Evolutionary conservation across 768 basidiomycete species (phyloP).

Genomic region (Fomitopsis pulvina): DNA sequence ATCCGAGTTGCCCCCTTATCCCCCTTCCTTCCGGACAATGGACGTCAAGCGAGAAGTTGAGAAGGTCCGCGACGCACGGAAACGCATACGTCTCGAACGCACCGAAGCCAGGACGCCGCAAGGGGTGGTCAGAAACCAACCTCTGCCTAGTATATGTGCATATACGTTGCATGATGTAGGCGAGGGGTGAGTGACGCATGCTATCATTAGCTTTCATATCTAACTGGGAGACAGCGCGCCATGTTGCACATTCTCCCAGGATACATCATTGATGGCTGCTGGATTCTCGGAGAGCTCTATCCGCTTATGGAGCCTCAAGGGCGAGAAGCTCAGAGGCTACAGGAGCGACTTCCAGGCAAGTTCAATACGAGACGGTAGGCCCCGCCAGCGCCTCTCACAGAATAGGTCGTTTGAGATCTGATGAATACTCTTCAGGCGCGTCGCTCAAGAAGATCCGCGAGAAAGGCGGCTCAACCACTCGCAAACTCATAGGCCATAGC

Average conservation of each 20-base stretch:
- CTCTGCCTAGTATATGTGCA: conserved; percentile 88
- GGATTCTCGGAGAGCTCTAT: conserved; percentile 97
- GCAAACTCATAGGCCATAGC: conserved; percentile 96
- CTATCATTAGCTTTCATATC: not conserved
- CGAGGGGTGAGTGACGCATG: conserved; percentile 68
- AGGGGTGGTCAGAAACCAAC: conserved; percentile 44
- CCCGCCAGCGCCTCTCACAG: no score
- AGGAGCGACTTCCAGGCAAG: conserved; percentile 69
- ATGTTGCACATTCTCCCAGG: conserved; percentile 83
- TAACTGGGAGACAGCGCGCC: conserved; percentile 50
- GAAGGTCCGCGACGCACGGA: conserved; percentile 81
- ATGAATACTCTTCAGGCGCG: conserved; percentile 32
- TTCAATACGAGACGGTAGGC: conserved; percentile 64
- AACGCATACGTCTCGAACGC: conserved; percentile 84
- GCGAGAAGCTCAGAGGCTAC: conserved; percentile 75
- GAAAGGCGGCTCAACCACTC: conserved; percentile 75
- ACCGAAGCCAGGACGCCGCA: conserved; percentile 34
- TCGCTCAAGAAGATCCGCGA: conserved; percentile 65
- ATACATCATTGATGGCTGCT: conserved; percentile 87
- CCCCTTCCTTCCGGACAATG: conserved; percentile 72
- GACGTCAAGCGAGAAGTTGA: conserved; percentile 92
- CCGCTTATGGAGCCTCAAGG: conserved; percentile 90
- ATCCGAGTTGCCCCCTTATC: conserved; percentile 74
- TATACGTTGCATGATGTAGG: conserved; percentile 93
- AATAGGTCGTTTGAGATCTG: not conserved